A percentile compares a stretch with the other conserved stretches of the same genome.
These are phyloP conservation scores for Flaveria brownii DNA, from an alignment of 129 eudicot species.

Conservation along the genomic window DNA sequence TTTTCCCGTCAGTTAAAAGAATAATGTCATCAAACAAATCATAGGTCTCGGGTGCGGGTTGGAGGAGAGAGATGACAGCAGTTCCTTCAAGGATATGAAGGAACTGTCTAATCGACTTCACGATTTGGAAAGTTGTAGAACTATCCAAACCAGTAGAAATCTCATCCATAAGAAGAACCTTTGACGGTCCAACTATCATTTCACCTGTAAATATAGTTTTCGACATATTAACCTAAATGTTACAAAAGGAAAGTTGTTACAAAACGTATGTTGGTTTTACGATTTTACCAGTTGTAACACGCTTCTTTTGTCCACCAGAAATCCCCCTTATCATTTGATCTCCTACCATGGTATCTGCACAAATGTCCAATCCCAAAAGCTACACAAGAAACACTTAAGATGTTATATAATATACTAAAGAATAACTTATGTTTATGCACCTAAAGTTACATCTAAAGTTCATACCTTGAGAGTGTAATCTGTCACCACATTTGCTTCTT, in stretches of 20 bases:
- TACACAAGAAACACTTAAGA: constrained; percentile 23
- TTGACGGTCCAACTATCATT: constrained; percentile 68
- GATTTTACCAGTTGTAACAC: constrained; percentile 45
- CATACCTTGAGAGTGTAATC: constrained; percentile 79
- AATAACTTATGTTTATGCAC: neutral
- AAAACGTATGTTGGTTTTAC: neutral
- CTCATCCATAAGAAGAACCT: constrained; percentile 66
- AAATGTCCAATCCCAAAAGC: constrained; percentile 40
- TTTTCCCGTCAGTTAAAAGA: constrained; percentile 61
- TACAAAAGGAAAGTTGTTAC: neutral
- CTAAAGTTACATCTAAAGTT: constrained; percentile 1
- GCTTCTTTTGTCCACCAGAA: constrained; percentile 42
- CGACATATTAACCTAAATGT: neutral
- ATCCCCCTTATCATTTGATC: constrained; percentile 43
- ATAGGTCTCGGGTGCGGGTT: constrained; percentile 79
- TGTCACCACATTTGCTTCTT: constrained; percentile 65
- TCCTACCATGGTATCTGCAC: constrained; percentile 44
- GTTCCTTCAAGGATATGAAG: constrained; percentile 69
- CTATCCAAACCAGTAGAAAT: constrained; percentile 77
- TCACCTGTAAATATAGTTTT: constrained; percentile 44
- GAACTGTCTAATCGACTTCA: constrained; percentile 48
- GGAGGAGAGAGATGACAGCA: constrained; percentile 66
- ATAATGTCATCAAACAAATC: constrained; percentile 71
- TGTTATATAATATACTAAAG: neutral
- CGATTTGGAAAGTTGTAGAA: constrained; percentile 66